Percentiles rank a stretch among this genome's conserved stretches.
Evolutionary conservation across 1,284 basidiomycete species (phyloP).

Genomic region (Ustilago cynodontis): DNA sequence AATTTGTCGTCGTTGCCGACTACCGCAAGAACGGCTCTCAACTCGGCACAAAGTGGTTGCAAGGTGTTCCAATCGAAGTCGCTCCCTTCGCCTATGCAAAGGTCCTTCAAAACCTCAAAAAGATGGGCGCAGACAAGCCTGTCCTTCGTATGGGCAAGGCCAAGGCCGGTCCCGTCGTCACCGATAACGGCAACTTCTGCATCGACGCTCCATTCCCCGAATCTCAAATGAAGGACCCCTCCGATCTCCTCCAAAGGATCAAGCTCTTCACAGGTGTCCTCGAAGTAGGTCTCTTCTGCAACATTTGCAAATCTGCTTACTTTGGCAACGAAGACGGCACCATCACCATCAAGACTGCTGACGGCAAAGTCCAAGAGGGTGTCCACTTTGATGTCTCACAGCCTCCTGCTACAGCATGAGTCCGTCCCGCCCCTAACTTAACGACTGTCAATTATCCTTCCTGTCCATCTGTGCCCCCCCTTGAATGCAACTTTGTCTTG

Average conservation of each 20-base stretch:
- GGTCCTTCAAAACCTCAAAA: slow-evolving; percentile 70
- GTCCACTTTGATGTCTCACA: slow-evolving; percentile 46
- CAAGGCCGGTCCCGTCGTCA: slow-evolving; percentile 93
- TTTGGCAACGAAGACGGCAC: slow-evolving; percentile 80
- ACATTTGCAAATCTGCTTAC: slow-evolving; percentile 92
- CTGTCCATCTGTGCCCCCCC: no score
- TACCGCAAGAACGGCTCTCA: slow-evolving; percentile 83
- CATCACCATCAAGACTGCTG: slow-evolving; percentile 59
- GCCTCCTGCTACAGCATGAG: slow-evolving; percentile 29
- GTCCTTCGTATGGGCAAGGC: slow-evolving; percentile 65
- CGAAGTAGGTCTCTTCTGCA: slow-evolving; percentile 94
- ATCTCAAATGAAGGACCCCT: slow-evolving; percentile 60
- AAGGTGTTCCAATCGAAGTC: slow-evolving; percentile 95
- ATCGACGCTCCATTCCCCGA: slow-evolving; percentile 67
- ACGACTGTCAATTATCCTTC: no score
- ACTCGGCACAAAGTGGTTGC: slow-evolving; percentile 84
- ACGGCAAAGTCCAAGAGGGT: slow-evolving; percentile 57
- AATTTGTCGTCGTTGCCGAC: slow-evolving; percentile 93
- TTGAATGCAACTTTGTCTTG: no score
- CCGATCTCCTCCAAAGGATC: slow-evolving; percentile 59
- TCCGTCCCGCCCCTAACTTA: neutral
- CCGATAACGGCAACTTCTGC: slow-evolving; percentile 78
- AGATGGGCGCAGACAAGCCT: slow-evolving; percentile 60
- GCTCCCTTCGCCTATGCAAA: slow-evolving; percentile 94
- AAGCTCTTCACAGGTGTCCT: slow-evolving; percentile 83